These are phyloP conservation scores for Luffa acutangula DNA, from an alignment of 306 rosid species.

Conservation along the genomic window DNA sequence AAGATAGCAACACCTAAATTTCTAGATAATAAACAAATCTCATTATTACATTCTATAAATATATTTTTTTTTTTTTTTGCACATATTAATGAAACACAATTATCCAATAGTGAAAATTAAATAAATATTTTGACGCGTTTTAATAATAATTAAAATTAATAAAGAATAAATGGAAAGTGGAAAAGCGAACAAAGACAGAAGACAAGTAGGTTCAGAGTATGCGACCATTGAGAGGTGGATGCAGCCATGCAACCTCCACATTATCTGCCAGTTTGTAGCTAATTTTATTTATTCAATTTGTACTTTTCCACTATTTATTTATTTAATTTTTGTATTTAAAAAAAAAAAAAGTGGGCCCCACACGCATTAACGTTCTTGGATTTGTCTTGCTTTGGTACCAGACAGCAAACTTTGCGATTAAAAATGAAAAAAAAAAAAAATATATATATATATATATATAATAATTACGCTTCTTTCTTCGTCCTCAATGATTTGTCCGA, in stretches of 20 bases:
- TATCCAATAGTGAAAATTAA: background rate
- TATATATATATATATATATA: too few relatives aligned
- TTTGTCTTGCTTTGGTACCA: background rate
- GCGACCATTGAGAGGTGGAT: constrained; percentile 1
- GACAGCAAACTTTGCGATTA: background rate
- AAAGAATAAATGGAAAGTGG: background rate
- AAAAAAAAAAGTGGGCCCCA: background rate
- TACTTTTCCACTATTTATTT: constrained; percentile 2
- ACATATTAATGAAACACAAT: background rate
- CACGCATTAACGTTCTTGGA: background rate
- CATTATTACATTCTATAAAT: background rate
- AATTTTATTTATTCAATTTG: background rate
- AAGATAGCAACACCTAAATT: background rate
- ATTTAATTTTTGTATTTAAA: background rate
- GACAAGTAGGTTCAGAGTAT: background rate
- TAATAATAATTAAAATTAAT: background rate
- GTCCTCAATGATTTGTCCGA: constrained; percentile 3
- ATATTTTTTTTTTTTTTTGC: too few relatives aligned
- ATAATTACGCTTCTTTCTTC: background rate
- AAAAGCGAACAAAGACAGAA: background rate
- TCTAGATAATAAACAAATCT: background rate
- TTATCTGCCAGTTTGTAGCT: constrained; percentile 9
- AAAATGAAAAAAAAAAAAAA: background rate
- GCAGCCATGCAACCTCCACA: constrained; percentile 6
- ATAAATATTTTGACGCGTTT: background rate